Conservation (phyloP, 2,329 filamentous ascomycete genomes). For the Calonectria pseudoreteaudii region DNA sequence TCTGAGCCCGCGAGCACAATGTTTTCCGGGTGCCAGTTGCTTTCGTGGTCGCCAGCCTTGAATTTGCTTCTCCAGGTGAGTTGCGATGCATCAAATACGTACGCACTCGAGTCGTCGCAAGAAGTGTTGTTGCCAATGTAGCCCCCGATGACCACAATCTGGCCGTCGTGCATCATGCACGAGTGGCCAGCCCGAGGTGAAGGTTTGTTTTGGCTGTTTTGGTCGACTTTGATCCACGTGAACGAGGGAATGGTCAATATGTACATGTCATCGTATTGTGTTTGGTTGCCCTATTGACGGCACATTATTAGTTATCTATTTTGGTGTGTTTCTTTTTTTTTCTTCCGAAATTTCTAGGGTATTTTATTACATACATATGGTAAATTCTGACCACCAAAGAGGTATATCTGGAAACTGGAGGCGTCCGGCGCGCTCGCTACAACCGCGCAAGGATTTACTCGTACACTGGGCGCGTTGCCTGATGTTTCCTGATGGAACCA, state of each 20-base stretch:
- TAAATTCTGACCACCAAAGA: conserved; percentile 82
- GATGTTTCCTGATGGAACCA: conserved; percentile 71
- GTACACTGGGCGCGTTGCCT: conserved; percentile 62
- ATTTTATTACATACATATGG: conserved; percentile 61
- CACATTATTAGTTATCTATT: conserved; percentile 15
- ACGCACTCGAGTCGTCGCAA: conserved; percentile 72
- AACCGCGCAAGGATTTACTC: conserved; percentile 72
- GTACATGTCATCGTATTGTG: conserved; percentile 74
- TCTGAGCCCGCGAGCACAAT: conserved; percentile 58
- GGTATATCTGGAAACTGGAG: conserved; percentile 81
- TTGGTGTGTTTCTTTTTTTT: background rate
- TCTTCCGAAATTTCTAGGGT: background rate
- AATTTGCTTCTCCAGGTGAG: conserved; percentile 70
- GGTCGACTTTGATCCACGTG: conserved; percentile 69
- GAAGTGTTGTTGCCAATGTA: conserved; percentile 60
- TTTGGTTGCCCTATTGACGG: conserved; percentile 55
- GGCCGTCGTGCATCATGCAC: conserved; percentile 68
- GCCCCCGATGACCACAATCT: conserved; percentile 74
- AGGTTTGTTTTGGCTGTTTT: conserved; percentile 66
- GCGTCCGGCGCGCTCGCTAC: conserved; percentile 75
- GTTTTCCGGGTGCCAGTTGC: conserved; percentile 65
- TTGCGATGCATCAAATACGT: conserved; percentile 77
- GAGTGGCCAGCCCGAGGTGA: conserved; percentile 58
- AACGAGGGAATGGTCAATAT: conserved; percentile 73
- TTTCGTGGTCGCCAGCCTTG: conserved; percentile 68